Base-by-base conservation (phyloP, 1,284 basidiomycete genomes). In the Phellopilus nigrolimitatus region DNA sequence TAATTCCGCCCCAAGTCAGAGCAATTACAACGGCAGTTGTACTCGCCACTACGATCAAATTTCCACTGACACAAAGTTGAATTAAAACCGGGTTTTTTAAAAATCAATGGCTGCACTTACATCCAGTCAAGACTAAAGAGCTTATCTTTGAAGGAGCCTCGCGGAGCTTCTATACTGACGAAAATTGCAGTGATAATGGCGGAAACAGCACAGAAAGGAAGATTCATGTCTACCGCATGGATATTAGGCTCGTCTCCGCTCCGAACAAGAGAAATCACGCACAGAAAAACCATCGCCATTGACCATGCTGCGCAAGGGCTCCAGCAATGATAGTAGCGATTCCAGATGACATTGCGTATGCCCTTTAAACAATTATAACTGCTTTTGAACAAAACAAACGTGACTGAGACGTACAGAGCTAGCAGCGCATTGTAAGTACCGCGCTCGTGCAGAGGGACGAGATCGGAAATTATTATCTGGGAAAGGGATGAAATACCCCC, bases 401-500 rank as follows among this genome's bases (percentile, higher is more conserved):
- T 22, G 13, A 22, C 13, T 7, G 50, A 25, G 37, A 10, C 43
- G 19, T 56, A 62, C 60, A 65, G 30, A 0, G 62, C 62, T 27
- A 66, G n/a, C 0, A 70, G 52, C 27, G 68, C 71, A 13, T 67
- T 60, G 41, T 65, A 72, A 4, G 63, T 31, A 13, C 72, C 72
- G 4, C 72, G 66, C 51, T 74, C 72, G 4, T 61, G 48, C 0
- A 75, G 64, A 1, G 73, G 63, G 1, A 73, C 71, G 21, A 70
- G 57, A 56, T 70, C 68, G 13, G 63, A 61, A 6, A 69, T 53
- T 33, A 69, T 59, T 53, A 69, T 65, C 25, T 65, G 62, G 3
- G 62, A 55, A 15, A 66, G 36, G 12, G 66, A 60, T 10, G 62
- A 56, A 27, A 68, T 66, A 4, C 65, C 65, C 5, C 67, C 67